Conservation (phyloP, 495 filamentous ascomycete species). For the Penicillium tannophilum region DNA sequence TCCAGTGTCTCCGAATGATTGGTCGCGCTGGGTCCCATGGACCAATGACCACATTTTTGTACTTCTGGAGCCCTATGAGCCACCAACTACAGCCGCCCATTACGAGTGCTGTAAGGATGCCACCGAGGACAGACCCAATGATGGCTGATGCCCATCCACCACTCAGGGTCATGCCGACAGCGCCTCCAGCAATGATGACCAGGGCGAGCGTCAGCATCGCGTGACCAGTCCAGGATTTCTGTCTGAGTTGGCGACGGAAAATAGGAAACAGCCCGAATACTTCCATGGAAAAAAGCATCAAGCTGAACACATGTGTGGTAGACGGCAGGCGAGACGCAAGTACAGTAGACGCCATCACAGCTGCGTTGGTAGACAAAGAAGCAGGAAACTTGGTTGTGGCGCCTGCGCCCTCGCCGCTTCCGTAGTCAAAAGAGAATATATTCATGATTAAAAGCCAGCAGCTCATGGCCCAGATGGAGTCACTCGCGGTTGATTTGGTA, state of each 20-base stretch:
- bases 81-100: conserved; percentile 98
- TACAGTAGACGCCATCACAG: conserved; percentile 91
- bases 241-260: conserved; percentile 82
- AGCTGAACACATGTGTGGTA: conserved; percentile 91
- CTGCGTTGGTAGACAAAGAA: conserved; percentile 89
- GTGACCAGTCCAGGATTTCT: conserved; percentile 83
- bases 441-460: conserved; percentile 93
- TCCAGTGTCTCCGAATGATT: conserved; percentile 64
- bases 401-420: conserved; percentile 57
- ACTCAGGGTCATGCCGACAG: conserved; percentile 71
- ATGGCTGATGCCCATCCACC: conserved; percentile 76
- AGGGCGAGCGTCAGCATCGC: conserved; percentile 75
- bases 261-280: conserved; percentile 97
- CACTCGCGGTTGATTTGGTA: conserved; percentile 82
- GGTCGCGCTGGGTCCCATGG: conserved; percentile 97
- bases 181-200: conserved; percentile 74
- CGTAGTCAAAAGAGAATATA: conserved; percentile 96
- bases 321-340: conserved; percentile 83
- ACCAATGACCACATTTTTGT: conserved; percentile 98
- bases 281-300: conserved; percentile 94
- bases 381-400: conserved; percentile 69
- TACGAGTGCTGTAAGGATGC: conserved; percentile 65
- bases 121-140: conserved; percentile 72
- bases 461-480: conserved; percentile 96
- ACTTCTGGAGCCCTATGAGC: conserved; percentile 95